Evolutionary conservation across 192 early-diverging fungal genomes (phyloP).

Genomic region (Backusella sp.): DNA sequence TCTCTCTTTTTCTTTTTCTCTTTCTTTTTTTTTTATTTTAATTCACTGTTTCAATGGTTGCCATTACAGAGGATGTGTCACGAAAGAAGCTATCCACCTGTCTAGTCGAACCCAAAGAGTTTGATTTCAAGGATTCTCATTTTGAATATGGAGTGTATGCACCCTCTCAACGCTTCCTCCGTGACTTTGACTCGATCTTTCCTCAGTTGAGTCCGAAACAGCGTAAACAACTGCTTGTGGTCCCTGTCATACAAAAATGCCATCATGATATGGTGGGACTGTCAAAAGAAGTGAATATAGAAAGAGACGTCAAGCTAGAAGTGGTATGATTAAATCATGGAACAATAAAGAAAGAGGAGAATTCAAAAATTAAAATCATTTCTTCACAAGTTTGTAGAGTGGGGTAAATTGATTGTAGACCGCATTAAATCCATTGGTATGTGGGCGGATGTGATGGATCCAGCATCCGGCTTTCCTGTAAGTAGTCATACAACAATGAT

Average conservation of each 20-base stretch:
- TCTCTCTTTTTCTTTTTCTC: not conserved
- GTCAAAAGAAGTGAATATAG: conserved; percentile 63
- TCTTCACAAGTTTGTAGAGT: conserved; percentile 60
- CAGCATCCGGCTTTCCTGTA: conserved; percentile 84
- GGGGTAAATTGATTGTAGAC: conserved; percentile 60
- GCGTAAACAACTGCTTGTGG: conserved; percentile 59
- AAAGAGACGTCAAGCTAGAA: conserved; percentile 81
- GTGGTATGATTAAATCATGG: conserved; percentile 46
- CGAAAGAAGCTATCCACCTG: conserved; percentile 15
- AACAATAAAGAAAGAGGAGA: not conserved
- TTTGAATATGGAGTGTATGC: conserved; percentile 52
- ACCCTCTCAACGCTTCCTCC: conserved; percentile 49
- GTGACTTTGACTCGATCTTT: conserved; percentile 76
- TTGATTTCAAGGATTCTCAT: conserved; percentile 16
- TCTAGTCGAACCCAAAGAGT: conserved; percentile 16
- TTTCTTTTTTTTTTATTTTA: not conserved
- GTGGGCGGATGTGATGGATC: conserved; percentile 94
- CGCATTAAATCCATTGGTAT: conserved; percentile 55
- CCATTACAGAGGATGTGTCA: not conserved
- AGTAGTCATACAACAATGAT: not conserved
- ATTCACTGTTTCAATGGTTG: not conserved
- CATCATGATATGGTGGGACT: conserved; percentile 75
- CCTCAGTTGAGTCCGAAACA: conserved; percentile 47
- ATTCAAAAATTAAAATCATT: not conserved
- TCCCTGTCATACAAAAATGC: conserved; percentile 82